Conservation (phyloP, 495 filamentous ascomycete species). For the Pseudomonodictys pantanalensis region DNA sequence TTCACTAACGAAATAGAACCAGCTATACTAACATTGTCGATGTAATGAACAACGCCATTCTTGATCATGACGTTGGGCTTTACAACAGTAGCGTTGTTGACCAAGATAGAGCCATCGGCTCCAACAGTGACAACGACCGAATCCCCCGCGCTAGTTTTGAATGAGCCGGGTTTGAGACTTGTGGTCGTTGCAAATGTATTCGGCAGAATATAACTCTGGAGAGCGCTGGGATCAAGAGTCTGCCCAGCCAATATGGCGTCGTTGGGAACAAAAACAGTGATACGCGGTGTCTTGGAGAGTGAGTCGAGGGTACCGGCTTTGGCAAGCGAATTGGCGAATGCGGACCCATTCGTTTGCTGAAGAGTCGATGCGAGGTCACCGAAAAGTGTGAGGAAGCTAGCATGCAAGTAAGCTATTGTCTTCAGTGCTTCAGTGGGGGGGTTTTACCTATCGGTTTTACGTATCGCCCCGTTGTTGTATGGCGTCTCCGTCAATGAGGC, state of each 20-base stretch:
- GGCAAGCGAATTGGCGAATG: slow-evolving; percentile 3
- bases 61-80: slow-evolving; percentile 6
- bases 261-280: slow-evolving; percentile 1
- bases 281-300: neutral
- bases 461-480: slow-evolving; percentile 3
- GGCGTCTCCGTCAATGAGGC: neutral
- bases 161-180: neutral
- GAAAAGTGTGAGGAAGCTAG: slow-evolving; percentile 4
- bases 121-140: neutral
- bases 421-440: no score
- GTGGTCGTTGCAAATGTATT: neutral
- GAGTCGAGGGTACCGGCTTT: neutral
- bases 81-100: slow-evolving; percentile 3
- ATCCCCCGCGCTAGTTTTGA: slow-evolving; percentile 1
- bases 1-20: neutral
- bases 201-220: neutral
- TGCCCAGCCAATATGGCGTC: slow-evolving; percentile 1
- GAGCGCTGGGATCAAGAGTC: neutral
- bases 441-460: neutral
- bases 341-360: slow-evolving; percentile 4
- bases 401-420: neutral
- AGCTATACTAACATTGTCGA: slow-evolving; percentile 1
- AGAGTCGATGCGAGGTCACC: slow-evolving; percentile 6
- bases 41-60: slow-evolving; percentile 6
- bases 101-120: neutral